These are phyloP conservation scores for Bertia moriformis DNA, from an alignment of 2,329 filamentous ascomycete species.

Conservation along the genomic window DNA sequence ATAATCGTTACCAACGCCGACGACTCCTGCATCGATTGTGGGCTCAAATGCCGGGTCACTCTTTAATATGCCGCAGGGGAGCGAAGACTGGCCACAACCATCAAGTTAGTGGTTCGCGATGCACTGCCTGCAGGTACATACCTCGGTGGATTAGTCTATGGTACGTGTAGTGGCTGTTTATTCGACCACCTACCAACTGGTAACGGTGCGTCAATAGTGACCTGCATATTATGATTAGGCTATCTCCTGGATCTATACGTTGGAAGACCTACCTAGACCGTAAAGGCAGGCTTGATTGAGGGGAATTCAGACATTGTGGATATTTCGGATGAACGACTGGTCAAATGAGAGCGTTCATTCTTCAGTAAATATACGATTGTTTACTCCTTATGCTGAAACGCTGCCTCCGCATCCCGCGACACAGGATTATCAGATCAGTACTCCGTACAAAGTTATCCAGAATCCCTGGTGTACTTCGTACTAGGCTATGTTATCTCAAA, in stretches of 20 bases:
- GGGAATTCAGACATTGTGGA: conserved; percentile 19
- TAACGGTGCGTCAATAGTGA: conserved; percentile 13
- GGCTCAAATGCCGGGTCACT: conserved; percentile 16
- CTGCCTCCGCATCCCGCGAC: no score
- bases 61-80: background rate
- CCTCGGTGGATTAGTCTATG: conserved; percentile 1
- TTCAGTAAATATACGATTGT: no score
- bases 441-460: no score
- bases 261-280: conserved; percentile 17
- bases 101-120: conserved; percentile 16
- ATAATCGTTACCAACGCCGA: conserved; percentile 22
- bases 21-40: conserved; percentile 18
- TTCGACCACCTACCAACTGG: conserved; percentile 17
- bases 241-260: background rate
- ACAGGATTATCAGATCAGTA: no score
- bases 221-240: conserved; percentile 8
- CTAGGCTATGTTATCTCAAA: no score
- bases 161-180: no score
- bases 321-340: no score
- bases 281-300: conserved; percentile 21
- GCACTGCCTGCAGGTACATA: conserved; percentile 13
- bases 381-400: no score
- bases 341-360: no score
- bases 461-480: no score
- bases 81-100: conserved; percentile 16